These are phyloP conservation scores for Candida endomychidarum DNA, from an alignment of 805 yeast species.

Conservation along the genomic window DNA sequence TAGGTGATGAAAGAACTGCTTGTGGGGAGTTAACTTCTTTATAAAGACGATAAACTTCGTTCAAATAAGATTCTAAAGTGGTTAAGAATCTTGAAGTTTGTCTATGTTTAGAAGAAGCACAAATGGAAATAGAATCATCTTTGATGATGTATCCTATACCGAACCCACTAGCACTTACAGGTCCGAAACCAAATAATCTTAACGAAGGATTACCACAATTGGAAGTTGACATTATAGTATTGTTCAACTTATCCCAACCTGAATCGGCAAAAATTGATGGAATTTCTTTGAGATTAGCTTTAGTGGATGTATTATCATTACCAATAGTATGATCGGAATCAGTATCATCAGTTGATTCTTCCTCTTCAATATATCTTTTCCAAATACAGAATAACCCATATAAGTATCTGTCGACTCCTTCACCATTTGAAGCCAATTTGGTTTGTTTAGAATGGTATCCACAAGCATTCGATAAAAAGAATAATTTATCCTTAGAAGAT, in stretches of 20 bases:
- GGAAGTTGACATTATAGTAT: slow-evolving; percentile 67
- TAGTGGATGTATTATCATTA: slow-evolving; percentile 30
- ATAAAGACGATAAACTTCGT: slow-evolving; percentile 41
- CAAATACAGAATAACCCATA: slow-evolving; percentile 87
- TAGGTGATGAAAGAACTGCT: slow-evolving; percentile 22
- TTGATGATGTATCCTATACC: slow-evolving; percentile 57
- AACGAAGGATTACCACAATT: slow-evolving; percentile 64
- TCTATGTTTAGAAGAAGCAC: slow-evolving; percentile 60
- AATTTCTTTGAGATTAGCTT: slow-evolving; percentile 32
- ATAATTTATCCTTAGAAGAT: slow-evolving; percentile 57
- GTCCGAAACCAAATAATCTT: slow-evolving; percentile 59
- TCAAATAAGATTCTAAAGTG: slow-evolving; percentile 50
- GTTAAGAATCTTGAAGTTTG: slow-evolving; percentile 57
- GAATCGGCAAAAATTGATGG: slow-evolving; percentile 80
- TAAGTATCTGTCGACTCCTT: slow-evolving; percentile 90
- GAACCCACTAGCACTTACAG: slow-evolving; percentile 57
- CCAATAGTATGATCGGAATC: slow-evolving; percentile 21
- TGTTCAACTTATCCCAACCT: slow-evolving; percentile 86
- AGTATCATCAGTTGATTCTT: slow-evolving; percentile 22
- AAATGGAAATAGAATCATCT: slow-evolving; percentile 51
- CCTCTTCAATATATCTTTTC: slow-evolving; percentile 56
- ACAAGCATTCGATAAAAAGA: slow-evolving; percentile 68
- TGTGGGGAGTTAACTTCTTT: slow-evolving; percentile 22
- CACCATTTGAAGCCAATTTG: slow-evolving; percentile 65
- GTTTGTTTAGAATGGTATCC: slow-evolving; percentile 66